Base-by-base conservation (phyloP, 805 yeast genomes). In the Starmerella cellae region DNA sequence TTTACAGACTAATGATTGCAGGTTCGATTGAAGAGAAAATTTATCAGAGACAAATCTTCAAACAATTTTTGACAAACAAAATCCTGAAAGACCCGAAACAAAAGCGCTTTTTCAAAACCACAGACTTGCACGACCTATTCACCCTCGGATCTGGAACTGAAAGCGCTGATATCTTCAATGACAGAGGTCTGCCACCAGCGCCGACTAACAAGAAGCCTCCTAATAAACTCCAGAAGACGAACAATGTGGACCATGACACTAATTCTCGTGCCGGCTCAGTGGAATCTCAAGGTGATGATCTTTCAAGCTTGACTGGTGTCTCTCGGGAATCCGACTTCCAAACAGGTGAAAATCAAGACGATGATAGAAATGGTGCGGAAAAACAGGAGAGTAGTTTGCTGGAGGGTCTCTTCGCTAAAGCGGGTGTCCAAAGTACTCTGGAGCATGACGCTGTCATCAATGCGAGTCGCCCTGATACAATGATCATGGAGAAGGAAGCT, bases 1-100 rank as follows among this genome's bases (percentile, higher is more conserved):
- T 88, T 28, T 91, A 88, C 54, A 65, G 98, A 45, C 65, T 91
- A 34, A 84, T 91, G 82, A 82, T 85, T 35, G 84, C 95, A 2
- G 96, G 97, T 0, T 76, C 95, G 0, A 91, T 88, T 35, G 98
- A 91, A 56, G 98, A 91, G 58, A 91, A 91, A 58, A 91, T 91
- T 4, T 91, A 91, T 54, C 97, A 91, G 55, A 72, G 98, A 18
- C 98, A 91, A 61, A 91, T 91, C 26, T 91, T 88, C 71, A 91
- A 91, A 59, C 95, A 93, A 48, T 80, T 88, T 51, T 62, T 91
- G 48, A 82, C 96, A 0, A 91, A 91, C 60, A 91, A 88, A 62
- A 87, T 91, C 48, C 64, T 91, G 54, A 87, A 84, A 51, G 98
- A 91, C 58, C 97, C 98, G 1, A 85, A 87, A 52, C 97, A 91